phyloP scores from a whole-genome alignment of 2,329 filamentous ascomycete species.

The Biscogniauxia mediterranea region DNA sequence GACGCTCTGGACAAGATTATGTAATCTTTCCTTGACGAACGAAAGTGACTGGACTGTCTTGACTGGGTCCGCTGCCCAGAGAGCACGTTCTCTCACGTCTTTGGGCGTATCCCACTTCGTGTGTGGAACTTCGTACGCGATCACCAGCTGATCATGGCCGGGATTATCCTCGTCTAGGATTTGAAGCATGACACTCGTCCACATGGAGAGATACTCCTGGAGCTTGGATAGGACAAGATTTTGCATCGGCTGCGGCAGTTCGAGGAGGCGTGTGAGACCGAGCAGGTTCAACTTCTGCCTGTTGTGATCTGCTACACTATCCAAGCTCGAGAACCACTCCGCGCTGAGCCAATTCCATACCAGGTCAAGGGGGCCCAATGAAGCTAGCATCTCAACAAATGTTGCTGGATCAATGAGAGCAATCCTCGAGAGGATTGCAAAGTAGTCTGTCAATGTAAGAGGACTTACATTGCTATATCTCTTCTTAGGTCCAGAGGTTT shows the following conservation, averaged over 20 bases:
- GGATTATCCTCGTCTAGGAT: conserved; percentile 57
- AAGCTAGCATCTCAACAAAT: conserved; percentile 59
- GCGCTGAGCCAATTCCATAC: conserved; percentile 59
- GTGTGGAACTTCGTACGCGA: conserved; percentile 38
- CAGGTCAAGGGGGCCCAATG: conserved; percentile 45
- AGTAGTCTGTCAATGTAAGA: conserved; percentile 80
- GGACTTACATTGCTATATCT: conserved; percentile 68
- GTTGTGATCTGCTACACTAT: conserved; percentile 63
- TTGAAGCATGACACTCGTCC: conserved; percentile 68
- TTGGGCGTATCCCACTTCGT: conserved; percentile 58
- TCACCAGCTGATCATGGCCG: conserved; percentile 52
- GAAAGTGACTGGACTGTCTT: conserved; percentile 62
- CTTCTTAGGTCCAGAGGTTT: conserved; percentile 78
- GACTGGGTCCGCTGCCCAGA: conserved; percentile 62
- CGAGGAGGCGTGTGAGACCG: conserved; percentile 68
- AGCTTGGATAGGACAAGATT: conserved; percentile 59
- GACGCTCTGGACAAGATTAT: conserved; percentile 53
- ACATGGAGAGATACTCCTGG: conserved; percentile 73
- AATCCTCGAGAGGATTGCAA: conserved; percentile 77
- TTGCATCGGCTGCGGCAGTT: conserved; percentile 57
- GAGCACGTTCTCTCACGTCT: conserved; percentile 50
- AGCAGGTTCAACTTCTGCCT: conserved; percentile 71
- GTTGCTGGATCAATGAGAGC: conserved; percentile 68
- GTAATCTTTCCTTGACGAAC: conserved; percentile 63
- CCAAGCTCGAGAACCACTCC: conserved; percentile 69